These are phyloP conservation scores for Suillus decipiens DNA, from an alignment of 768 basidiomycete genomes.

Conservation along the genomic window DNA sequence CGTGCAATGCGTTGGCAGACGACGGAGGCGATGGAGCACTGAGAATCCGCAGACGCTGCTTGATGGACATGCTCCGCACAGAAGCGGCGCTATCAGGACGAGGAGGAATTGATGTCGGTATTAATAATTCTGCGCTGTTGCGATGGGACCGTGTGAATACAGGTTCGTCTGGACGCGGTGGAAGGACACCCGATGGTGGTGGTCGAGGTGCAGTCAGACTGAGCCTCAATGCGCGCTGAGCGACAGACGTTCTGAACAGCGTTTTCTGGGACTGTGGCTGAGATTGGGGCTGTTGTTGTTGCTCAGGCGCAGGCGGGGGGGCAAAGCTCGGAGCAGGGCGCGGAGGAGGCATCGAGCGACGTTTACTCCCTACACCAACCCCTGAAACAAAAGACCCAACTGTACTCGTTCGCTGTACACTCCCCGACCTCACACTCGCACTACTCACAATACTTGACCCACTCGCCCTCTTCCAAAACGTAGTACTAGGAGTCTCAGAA, in stretches of 20 bases:
- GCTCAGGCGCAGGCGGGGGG: slow-evolving; percentile 63
- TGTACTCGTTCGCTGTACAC: background rate
- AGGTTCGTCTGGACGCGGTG: slow-evolving; percentile 68
- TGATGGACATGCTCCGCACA: slow-evolving; percentile 44
- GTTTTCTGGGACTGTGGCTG: slow-evolving; percentile 25
- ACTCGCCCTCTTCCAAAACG: slow-evolving; percentile 56
- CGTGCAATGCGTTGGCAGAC: slow-evolving; percentile 5
- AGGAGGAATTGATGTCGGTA: slow-evolving; percentile 41
- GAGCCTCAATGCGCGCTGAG: slow-evolving; percentile 56
- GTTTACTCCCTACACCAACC: slow-evolving; percentile 37
- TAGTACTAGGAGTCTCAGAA: slow-evolving; percentile 25
- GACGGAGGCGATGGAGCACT: slow-evolving; percentile 53
- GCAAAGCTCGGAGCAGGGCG: slow-evolving; percentile 73
- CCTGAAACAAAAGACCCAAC: background rate
- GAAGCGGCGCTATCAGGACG: slow-evolving; percentile 29
- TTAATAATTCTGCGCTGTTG: slow-evolving; percentile 36
- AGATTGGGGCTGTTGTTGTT: slow-evolving; percentile 20
- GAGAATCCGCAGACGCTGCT: slow-evolving; percentile 66
- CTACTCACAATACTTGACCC: slow-evolving; percentile 45
- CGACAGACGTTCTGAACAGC: slow-evolving; percentile 55
- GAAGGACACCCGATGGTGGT: slow-evolving; percentile 59
- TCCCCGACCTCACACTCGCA: slow-evolving; percentile 33
- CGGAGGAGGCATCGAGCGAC: slow-evolving; percentile 70
- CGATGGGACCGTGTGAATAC: slow-evolving; percentile 28
- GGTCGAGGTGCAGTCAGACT: slow-evolving; percentile 65